Evolutionary conservation across 176 grass and related monocot species (phyloP).

Genomic region (Triticum turgidum): DNA sequence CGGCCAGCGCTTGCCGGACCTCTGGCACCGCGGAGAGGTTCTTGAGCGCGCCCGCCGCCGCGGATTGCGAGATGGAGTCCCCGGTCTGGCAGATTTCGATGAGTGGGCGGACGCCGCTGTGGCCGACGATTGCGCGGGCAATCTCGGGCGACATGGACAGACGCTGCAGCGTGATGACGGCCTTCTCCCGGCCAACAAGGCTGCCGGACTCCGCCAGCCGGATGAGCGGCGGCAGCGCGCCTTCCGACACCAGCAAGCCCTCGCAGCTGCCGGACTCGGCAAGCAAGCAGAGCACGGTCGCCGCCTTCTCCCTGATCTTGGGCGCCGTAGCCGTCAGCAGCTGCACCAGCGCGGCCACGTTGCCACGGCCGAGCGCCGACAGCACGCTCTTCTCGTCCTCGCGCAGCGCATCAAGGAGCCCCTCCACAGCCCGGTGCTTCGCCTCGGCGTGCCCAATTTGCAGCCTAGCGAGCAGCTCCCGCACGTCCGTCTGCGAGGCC

Average conservation of each 20-base stretch:
- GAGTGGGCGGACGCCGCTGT: slow-evolving; percentile 75
- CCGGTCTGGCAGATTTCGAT: slow-evolving; percentile 85
- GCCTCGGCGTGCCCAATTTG: slow-evolving; percentile 94
- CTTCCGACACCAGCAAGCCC: slow-evolving; percentile 70
- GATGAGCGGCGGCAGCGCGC: slow-evolving; percentile 74
- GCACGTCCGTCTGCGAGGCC: slow-evolving; percentile 46
- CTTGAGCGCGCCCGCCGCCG: slow-evolving; percentile 69
- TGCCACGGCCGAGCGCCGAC: slow-evolving; percentile 69
- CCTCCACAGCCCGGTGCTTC: slow-evolving; percentile 79
- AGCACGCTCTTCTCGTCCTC: slow-evolving; percentile 93
- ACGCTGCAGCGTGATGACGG: slow-evolving; percentile 80
- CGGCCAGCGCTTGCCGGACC: slow-evolving; percentile 65
- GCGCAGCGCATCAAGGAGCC: slow-evolving; percentile 63
- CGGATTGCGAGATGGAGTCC: slow-evolving; percentile 79
- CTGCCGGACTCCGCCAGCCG: slow-evolving; percentile 75
- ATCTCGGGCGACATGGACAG: slow-evolving; percentile 76
- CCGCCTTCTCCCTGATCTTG: slow-evolving; percentile 82
- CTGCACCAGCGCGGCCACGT: slow-evolving; percentile 79
- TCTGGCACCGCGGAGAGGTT: slow-evolving; percentile 83
- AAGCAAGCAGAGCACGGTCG: slow-evolving; percentile 67
- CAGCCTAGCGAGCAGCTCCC: slow-evolving; percentile 82
- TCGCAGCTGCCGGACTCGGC: slow-evolving; percentile 80
- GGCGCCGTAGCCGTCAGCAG: slow-evolving; percentile 70
- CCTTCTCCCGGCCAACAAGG: slow-evolving; percentile 84
- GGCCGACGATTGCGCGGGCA: slow-evolving; percentile 68